phyloP scores from a whole-genome alignment of 1,284 basidiomycete species.

The Austroboletus novae-zelandiae region DNA sequence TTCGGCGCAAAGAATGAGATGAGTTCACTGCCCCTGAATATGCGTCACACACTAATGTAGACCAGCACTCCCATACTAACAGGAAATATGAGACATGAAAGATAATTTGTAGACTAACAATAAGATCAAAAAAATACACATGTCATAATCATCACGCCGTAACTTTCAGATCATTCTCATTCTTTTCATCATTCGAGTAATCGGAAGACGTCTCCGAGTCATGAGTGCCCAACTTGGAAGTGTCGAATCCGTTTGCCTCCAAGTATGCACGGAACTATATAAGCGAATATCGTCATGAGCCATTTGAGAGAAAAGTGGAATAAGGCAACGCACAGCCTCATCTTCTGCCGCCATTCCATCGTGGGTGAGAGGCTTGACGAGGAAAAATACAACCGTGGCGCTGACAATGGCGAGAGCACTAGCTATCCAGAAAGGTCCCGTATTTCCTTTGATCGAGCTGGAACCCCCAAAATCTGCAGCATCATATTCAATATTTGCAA shows the following conservation, averaged over 20 bases:
- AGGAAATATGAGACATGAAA: neutral
- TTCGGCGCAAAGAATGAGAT: no score
- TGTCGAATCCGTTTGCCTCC: conserved; percentile 74
- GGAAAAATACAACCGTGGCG: conserved; percentile 70
- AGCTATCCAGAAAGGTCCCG: conserved; percentile 80
- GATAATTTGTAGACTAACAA: neutral
- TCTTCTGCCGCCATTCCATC: conserved; percentile 85
- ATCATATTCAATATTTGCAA: conserved; percentile 16
- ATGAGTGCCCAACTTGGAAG: conserved; percentile 59
- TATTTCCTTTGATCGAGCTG: conserved; percentile 53
- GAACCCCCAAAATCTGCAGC: conserved; percentile 58
- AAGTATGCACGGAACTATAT: conserved; percentile 77
- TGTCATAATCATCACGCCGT: conserved; percentile 13
- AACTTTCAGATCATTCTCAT: conserved; percentile 4
- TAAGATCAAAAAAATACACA: neutral
- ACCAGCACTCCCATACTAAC: neutral
- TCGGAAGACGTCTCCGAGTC: conserved; percentile 20
- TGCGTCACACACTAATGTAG: neutral
- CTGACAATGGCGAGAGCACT: conserved; percentile 80
- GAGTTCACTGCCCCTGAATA: no score
- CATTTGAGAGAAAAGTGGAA: neutral
- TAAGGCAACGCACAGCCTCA: conserved; percentile 25
- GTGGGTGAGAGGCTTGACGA: conserved; percentile 71
- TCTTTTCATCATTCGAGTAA: conserved; percentile 20
- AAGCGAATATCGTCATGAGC: neutral